phyloP scores from a whole-genome alignment of 2,329 filamentous ascomycete species.

The Scedosporium dehoogii region DNA sequence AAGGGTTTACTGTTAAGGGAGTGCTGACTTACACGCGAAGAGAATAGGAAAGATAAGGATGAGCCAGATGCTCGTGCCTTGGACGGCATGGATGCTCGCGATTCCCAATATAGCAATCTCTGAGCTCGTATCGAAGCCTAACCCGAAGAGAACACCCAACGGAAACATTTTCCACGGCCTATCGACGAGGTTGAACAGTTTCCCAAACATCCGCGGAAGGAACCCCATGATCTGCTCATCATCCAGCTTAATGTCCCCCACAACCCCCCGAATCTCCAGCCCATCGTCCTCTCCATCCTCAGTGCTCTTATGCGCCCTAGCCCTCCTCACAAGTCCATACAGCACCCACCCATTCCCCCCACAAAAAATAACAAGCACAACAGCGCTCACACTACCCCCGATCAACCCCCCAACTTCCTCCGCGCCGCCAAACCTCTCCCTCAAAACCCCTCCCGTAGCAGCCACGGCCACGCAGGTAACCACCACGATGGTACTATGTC shows the following conservation, averaged over 20 bases:
- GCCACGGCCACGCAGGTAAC: constrained; percentile 87
- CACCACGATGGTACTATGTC: constrained; percentile 87
- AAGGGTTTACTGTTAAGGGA: background rate
- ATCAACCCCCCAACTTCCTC: constrained; percentile 76
- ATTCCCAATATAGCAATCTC: constrained; percentile 91
- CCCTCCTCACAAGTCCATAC: constrained; percentile 60
- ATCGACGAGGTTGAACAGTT: constrained; percentile 65
- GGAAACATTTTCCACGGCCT: constrained; percentile 95
- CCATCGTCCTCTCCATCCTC: constrained; percentile 16
- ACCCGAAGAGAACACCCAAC: constrained; percentile 75
- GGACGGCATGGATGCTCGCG: constrained; percentile 72
- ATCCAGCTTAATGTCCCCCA: constrained; percentile 13
- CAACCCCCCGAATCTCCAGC: constrained; percentile 16
- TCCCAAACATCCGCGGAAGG: constrained; percentile 60
- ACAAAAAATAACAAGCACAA: constrained; percentile 73
- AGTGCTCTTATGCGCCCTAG: constrained; percentile 43
- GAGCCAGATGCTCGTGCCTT: constrained; percentile 85
- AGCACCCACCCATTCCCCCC: constrained; percentile 80
- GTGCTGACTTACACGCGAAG: constrained; percentile 57
- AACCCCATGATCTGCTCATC: constrained; percentile 68
- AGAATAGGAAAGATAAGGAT: constrained; percentile 85
- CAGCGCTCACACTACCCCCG: constrained; percentile 76
- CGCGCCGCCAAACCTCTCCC: constrained; percentile 72
- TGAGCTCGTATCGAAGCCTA: constrained; percentile 92
- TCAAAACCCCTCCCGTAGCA: constrained; percentile 75